These are phyloP conservation scores for Capsicum chinense DNA, from an alignment of 257 asterid genomes.

Conservation along the genomic window DNA sequence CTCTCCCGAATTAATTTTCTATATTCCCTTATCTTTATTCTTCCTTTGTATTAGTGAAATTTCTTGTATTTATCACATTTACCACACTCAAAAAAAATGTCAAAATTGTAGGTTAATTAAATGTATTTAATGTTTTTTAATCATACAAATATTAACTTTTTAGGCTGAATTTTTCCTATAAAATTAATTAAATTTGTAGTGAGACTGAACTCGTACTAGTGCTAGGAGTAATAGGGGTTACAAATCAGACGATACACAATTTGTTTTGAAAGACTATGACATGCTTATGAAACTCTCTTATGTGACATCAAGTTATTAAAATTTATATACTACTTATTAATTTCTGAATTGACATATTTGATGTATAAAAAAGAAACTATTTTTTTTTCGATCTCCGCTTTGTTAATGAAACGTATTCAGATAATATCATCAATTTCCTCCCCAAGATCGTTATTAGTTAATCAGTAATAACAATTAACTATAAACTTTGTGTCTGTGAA, in stretches of 20 bases:
- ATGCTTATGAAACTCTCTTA: neutral
- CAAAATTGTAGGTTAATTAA: neutral
- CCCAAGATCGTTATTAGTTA: neutral
- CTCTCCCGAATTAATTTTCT: neutral
- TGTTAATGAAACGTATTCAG: neutral
- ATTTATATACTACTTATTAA: too few species aligned
- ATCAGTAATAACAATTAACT: neutral
- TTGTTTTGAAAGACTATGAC: neutral
- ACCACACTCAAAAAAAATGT: neutral
- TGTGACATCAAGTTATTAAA: neutral
- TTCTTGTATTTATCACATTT: neutral
- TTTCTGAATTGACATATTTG: too few species aligned
- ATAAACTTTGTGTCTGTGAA: neutral
- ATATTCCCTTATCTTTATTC: neutral
- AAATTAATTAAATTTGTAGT: neutral
- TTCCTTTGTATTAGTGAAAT: neutral
- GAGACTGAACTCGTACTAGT: neutral
- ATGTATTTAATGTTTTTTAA: neutral
- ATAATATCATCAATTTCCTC: neutral
- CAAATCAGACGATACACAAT: neutral
- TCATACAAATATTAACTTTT: neutral
- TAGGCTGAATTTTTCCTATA: neutral
- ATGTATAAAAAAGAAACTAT: too few species aligned
- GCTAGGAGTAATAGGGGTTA: neutral
- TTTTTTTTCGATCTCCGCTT: neutral